phyloP scores from a whole-genome alignment of 2,329 filamentous ascomycete genomes.

The Spiromastix sp. region DNA sequence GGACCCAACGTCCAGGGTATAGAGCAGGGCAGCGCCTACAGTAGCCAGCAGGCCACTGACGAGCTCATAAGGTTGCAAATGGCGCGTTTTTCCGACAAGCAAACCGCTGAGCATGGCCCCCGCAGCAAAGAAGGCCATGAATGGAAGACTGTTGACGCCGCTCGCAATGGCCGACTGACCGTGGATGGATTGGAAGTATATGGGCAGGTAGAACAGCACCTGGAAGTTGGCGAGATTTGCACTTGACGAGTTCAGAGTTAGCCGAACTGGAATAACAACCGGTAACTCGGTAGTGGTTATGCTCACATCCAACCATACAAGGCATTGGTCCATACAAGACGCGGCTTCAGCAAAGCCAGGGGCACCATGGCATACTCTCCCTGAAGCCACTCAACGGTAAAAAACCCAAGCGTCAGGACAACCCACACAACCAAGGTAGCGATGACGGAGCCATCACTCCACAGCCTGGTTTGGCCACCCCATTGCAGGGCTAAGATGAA shows the following conservation, averaged over 20 bases:
- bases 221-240: slow-evolving; percentile 9
- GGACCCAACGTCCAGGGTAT: slow-evolving; percentile 8
- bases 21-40: slow-evolving; percentile 8
- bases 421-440: slow-evolving; percentile 15
- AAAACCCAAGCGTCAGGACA: slow-evolving; percentile 14
- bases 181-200: slow-evolving; percentile 16
- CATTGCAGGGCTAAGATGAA: slow-evolving; percentile 20
- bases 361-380: slow-evolving; percentile 5
- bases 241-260: not conserved
- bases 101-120: slow-evolving; percentile 11
- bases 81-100: slow-evolving; percentile 10
- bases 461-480: slow-evolving; percentile 16
- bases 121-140: slow-evolving; percentile 12
- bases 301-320: not conserved
- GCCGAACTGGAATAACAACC: no score
- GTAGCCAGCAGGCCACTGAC: slow-evolving; percentile 7
- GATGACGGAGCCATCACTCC: slow-evolving; percentile 15
- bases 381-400: slow-evolving; percentile 10
- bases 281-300: no score
- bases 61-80: slow-evolving; percentile 10
- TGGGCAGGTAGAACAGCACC: slow-evolving; percentile 15
- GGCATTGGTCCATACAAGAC: slow-evolving; percentile 20
- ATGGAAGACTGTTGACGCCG: slow-evolving; percentile 16
- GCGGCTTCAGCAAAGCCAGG: slow-evolving; percentile 12
- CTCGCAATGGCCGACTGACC: slow-evolving; percentile 11